A percentile compares a stretch with the other conserved stretches of the same genome.
Evolutionary conservation across 192 early-diverging fungal species (phyloP).

Genomic region (Oehlia diaphana): DNA sequence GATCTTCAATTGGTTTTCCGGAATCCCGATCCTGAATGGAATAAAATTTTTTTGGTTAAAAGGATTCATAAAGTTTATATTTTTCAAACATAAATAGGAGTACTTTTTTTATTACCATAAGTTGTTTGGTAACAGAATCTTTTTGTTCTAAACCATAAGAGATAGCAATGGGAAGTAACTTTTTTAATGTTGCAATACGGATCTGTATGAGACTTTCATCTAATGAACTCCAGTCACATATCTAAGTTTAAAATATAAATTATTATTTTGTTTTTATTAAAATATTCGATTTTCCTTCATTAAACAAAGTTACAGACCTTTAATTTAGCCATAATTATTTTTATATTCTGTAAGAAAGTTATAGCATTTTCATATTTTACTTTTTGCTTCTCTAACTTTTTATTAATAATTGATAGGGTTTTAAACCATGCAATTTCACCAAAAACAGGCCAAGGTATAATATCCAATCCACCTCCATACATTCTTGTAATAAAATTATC

Average conservation of each 20-base stretch:
- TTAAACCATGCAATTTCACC: background rate
- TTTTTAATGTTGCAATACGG: slow-evolving; percentile 1
- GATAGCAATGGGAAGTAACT: background rate
- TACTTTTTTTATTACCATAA: background rate
- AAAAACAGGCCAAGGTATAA: slow-evolving; percentile 23
- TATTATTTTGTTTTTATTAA: background rate
- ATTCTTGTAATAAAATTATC: slow-evolving; percentile 25
- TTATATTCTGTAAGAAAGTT: slow-evolving; percentile 16
- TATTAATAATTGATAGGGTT: slow-evolving; percentile 7
- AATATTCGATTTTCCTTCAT: background rate
- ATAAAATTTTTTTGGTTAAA: too few species aligned
- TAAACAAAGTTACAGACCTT: background rate
- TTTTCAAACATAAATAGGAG: background rate
- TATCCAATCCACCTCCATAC: slow-evolving; percentile 1
- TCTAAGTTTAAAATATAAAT: background rate
- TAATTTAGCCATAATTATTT: slow-evolving; percentile 17
- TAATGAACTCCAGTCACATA: slow-evolving; percentile 19
- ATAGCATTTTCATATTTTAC: slow-evolving; percentile 22
- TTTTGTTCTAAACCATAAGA: slow-evolving; percentile 14
- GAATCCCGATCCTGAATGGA: background rate
- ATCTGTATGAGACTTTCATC: background rate
- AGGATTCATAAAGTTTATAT: too few species aligned
- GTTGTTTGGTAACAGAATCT: background rate
- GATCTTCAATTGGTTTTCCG: background rate
- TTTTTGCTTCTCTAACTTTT: slow-evolving; percentile 1